These are phyloP conservation scores for Cercospora sp. DNA, from an alignment of 2,329 filamentous ascomycete species.

Conservation along the genomic window DNA sequence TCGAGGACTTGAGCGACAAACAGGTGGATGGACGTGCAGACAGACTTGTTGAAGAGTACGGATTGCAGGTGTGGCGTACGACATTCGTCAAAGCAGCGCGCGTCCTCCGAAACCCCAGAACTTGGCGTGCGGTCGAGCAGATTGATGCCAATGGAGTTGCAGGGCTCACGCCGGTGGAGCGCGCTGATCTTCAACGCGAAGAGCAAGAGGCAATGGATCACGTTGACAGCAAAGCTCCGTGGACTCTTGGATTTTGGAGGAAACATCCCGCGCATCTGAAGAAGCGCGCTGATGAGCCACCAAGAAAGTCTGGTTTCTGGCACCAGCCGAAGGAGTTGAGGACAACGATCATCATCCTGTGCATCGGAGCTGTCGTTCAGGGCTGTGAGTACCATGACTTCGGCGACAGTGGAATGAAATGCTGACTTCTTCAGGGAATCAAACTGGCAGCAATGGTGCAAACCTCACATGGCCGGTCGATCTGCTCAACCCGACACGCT, in stretches of 20 bases:
- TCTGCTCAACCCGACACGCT: neutral
- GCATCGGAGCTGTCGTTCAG: constrained; percentile 40
- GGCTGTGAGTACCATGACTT: constrained; percentile 20
- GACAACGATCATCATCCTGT: constrained; percentile 38
- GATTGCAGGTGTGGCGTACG: neutral
- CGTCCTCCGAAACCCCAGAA: constrained; percentile 33
- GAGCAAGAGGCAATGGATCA: neutral
- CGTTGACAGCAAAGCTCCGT: constrained; percentile 9
- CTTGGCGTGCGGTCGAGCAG: constrained; percentile 29
- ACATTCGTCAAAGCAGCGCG: constrained; percentile 25
- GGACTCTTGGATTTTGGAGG: constrained; percentile 8
- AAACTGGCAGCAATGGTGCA: constrained; percentile 38
- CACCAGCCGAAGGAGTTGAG: constrained; percentile 38
- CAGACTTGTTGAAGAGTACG: neutral
- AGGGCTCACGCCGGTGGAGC: constrained; percentile 21
- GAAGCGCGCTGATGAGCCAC: neutral
- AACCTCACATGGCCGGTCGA: constrained; percentile 38
- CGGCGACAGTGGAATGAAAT: too few relatives aligned
- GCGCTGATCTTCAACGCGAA: constrained; percentile 5
- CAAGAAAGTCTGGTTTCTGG: constrained; percentile 28
- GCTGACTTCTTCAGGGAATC: constrained; percentile 31
- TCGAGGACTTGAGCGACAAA: neutral
- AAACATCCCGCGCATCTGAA: neutral
- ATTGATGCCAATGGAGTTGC: constrained; percentile 31
- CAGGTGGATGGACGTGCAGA: constrained; percentile 5